Conservation (phyloP, 345 rosid species). For the Tarenaya hassleriana region DNA sequence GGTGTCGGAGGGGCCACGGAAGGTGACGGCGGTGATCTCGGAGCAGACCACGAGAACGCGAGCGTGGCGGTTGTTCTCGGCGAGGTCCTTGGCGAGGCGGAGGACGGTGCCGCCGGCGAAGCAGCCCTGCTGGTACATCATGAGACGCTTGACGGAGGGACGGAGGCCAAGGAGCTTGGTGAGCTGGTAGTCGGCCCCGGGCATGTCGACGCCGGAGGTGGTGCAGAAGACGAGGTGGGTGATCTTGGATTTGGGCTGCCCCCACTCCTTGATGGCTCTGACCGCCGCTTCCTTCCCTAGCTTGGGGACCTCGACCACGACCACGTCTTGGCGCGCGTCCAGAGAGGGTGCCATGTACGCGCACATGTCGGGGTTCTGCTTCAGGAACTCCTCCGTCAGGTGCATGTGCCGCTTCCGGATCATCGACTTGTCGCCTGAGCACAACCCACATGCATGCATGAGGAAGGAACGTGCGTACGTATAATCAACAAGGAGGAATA, state of each 20-base stretch:
- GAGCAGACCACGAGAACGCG: slow-evolving; percentile 77
- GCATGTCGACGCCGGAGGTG: slow-evolving; percentile 86
- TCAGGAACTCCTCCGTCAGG: slow-evolving; percentile 58
- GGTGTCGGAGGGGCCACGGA: slow-evolving; percentile 70
- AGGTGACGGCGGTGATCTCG: slow-evolving; percentile 69
- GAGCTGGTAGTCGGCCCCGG: slow-evolving; percentile 89
- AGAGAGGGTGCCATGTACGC: slow-evolving; percentile 67
- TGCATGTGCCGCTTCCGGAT: slow-evolving; percentile 62
- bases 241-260: slow-evolving; percentile 78
- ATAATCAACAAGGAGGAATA: too few species aligned
- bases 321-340: slow-evolving; percentile 68
- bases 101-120: slow-evolving; percentile 82
- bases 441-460: not conserved
- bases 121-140: slow-evolving; percentile 73
- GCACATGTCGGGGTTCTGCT: slow-evolving; percentile 51
- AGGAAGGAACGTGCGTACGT: too few species aligned
- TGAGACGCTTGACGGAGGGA: slow-evolving; percentile 64
- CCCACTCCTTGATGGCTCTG: slow-evolving; percentile 80
- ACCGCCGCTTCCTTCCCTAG: slow-evolving; percentile 73
- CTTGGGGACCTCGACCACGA: slow-evolving; percentile 73
- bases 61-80: slow-evolving; percentile 71
- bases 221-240: slow-evolving; percentile 83
- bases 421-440: slow-evolving; percentile 61
- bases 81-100: slow-evolving; percentile 73
- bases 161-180: slow-evolving; percentile 77